These are phyloP conservation scores for Epicoccum sorghinum DNA, from an alignment of 2,329 filamentous ascomycete genomes.

Conservation along the genomic window DNA sequence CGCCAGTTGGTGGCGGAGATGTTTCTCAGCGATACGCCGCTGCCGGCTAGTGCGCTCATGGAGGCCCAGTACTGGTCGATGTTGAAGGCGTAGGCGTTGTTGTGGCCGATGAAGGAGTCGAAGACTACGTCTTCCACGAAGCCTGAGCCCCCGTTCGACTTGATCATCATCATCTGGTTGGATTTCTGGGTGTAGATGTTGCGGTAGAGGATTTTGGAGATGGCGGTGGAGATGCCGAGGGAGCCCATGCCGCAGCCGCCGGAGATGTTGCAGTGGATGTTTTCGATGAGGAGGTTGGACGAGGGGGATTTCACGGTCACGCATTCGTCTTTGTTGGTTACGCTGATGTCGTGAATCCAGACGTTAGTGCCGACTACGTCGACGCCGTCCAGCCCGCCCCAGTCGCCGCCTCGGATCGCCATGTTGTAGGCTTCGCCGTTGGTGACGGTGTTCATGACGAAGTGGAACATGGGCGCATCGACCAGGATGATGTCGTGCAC, in stretches of 20 bases:
- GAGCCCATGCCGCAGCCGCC: slow-evolving; percentile 65
- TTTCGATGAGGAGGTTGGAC: slow-evolving; percentile 63
- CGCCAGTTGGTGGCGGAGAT: slow-evolving; percentile 63
- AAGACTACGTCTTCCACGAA: slow-evolving; percentile 58
- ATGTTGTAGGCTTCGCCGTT: slow-evolving; percentile 63
- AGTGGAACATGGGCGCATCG: slow-evolving; percentile 59
- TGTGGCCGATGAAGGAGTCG: slow-evolving; percentile 66
- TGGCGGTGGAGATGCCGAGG: slow-evolving; percentile 56
- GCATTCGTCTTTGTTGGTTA: slow-evolving; percentile 68
- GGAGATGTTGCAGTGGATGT: slow-evolving; percentile 67
- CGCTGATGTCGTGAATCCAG: slow-evolving; percentile 65
- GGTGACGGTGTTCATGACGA: slow-evolving; percentile 57
- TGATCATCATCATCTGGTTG: slow-evolving; percentile 70
- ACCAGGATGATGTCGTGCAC: slow-evolving; percentile 58
- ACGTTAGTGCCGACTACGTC: slow-evolving; percentile 62
- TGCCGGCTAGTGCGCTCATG: slow-evolving; percentile 51
- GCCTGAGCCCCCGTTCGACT: slow-evolving; percentile 64
- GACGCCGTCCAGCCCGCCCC: slow-evolving; percentile 62
- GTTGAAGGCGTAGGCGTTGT: slow-evolving; percentile 64
- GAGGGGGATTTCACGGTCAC: slow-evolving; percentile 60
- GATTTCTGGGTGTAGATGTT: slow-evolving; percentile 65
- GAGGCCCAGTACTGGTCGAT: slow-evolving; percentile 61
- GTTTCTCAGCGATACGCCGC: slow-evolving; percentile 60
- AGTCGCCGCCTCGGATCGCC: slow-evolving; percentile 59
- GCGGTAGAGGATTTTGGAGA: slow-evolving; percentile 60